Evolutionary conservation across 805 yeast species (phyloP).

Genomic region (Nakazawaea pomicola): DNA sequence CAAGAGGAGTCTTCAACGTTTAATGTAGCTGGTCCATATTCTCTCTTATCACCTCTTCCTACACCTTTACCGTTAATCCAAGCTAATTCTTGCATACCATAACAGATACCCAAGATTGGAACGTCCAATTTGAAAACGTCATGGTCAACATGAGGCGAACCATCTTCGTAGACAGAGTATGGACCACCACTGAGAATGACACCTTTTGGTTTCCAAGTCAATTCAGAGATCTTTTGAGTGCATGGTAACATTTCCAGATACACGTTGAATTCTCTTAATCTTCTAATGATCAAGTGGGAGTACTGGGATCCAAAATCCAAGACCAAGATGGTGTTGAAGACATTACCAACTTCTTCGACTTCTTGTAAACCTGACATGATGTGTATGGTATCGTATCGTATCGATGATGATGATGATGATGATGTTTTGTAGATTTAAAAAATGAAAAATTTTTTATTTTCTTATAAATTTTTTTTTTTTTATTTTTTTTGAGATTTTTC

Average conservation of each 20-base stretch:
- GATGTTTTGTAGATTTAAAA: background rate
- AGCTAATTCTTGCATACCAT: conserved; percentile 98
- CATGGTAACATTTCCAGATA: conserved; percentile 99
- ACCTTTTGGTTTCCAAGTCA: conserved; percentile 94
- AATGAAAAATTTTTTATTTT: background rate
- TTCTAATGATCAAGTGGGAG: conserved; percentile 93
- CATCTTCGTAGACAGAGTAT: conserved; percentile 92
- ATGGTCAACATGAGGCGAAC: conserved; percentile 96
- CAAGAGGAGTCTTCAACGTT: conserved; percentile 63
- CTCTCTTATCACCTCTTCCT: conserved; percentile 94
- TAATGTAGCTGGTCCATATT: conserved; percentile 94
- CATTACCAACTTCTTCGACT: conserved; percentile 60
- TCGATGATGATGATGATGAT: background rate
- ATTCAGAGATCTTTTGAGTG: conserved; percentile 91
- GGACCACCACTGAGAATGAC: conserved; percentile 96
- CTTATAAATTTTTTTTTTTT: no score
- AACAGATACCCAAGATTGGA: conserved; percentile 96
- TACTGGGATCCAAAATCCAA: conserved; percentile 98
- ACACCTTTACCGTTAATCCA: conserved; percentile 96
- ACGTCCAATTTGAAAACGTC: conserved; percentile 86
- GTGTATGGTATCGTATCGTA: background rate
- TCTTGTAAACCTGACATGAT: conserved; percentile 3
- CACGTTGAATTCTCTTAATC: conserved; percentile 95
- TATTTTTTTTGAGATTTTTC: no score
- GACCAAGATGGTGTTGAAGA: conserved; percentile 95